phyloP scores from a whole-genome alignment of 192 early-diverging fungal species.

The Cladochytrium replicatum region DNA sequence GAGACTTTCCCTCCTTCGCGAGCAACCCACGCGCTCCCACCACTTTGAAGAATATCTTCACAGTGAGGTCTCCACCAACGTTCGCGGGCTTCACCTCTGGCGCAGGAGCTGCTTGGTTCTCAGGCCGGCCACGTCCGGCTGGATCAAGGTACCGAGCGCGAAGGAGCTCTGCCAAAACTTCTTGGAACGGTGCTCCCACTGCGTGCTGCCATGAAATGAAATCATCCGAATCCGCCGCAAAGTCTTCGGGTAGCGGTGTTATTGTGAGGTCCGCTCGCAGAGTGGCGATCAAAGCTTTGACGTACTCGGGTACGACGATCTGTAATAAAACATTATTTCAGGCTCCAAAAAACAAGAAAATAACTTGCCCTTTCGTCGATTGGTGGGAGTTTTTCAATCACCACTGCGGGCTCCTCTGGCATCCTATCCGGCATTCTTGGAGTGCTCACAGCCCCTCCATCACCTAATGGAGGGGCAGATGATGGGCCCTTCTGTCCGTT shows the following conservation, averaged over 20 bases:
- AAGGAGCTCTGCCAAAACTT: constrained; percentile 31
- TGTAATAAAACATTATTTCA: too few species aligned
- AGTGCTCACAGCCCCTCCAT: too few species aligned
- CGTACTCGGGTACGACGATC: constrained; percentile 35
- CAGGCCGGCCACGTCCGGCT: constrained; percentile 3
- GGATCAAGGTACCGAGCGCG: constrained; percentile 18
- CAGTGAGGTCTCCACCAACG: too few species aligned
- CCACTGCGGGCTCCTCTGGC: too few species aligned
- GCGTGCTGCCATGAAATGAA: constrained; percentile 27
- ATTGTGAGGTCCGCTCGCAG: constrained; percentile 23
- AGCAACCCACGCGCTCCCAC: constrained; percentile 36
- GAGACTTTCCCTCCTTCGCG: constrained; percentile 36
- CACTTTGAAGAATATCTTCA: constrained; percentile 37
- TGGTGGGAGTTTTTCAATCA: too few species aligned
- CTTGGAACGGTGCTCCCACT: constrained; percentile 17
- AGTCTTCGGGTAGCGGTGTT: constrained; percentile 36
- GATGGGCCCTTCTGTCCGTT: too few species aligned
- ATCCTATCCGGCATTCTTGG: too few species aligned
- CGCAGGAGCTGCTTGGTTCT: too few species aligned
- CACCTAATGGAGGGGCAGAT: too few species aligned
- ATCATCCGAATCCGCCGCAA: constrained; percentile 24
- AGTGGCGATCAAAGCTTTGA: constrained; percentile 30
- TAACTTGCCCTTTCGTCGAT: too few species aligned
- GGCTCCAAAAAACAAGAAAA: too few species aligned
- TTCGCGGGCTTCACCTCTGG: too few species aligned